Conservation (phyloP, 116 monocot genomes). For the Dioscorea cayenensis region DNA sequence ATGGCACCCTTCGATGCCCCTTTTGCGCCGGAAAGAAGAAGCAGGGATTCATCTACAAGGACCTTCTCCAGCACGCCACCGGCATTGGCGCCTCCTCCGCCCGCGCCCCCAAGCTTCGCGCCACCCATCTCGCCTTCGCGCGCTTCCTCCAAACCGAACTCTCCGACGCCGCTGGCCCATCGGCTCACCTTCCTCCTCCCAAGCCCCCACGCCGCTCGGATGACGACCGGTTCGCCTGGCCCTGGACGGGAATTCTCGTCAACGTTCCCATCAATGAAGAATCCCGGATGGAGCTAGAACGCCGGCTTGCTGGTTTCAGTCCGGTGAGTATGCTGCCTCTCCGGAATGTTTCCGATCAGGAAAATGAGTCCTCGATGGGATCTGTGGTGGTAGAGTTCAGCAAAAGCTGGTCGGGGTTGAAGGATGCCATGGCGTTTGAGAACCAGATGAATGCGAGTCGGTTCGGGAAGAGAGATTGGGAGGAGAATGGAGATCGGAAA, state of each 20-base stretch:
- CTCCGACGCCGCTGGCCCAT: neutral
- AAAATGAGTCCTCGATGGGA: neutral
- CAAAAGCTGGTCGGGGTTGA: conserved; percentile 28
- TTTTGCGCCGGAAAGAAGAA: conserved; percentile 37
- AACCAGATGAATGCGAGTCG: conserved; percentile 22
- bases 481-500: neutral
- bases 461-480: conserved; percentile 32
- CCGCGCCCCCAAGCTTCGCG: conserved; percentile 11
- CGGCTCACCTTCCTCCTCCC: neutral
- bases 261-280: neutral
- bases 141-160: conserved; percentile 19
- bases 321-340: conserved; percentile 11
- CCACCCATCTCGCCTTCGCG: conserved; percentile 34
- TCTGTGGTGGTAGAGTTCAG: conserved; percentile 15
- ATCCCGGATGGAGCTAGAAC: neutral
- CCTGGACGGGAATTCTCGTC: conserved; percentile 26
- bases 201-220: neutral
- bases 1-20: conserved; percentile 5
- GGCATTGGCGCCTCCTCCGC: conserved; percentile 29
- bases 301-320: conserved; percentile 14
- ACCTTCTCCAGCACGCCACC: conserved; percentile 40
- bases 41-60: conserved; percentile 47
- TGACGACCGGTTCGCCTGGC: conserved; percentile 33
- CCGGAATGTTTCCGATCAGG: conserved; percentile 2
- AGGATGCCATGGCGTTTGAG: conserved; percentile 30